phyloP scores from a whole-genome alignment of 306 rosid species.

The Trifolium fragiferum region DNA sequence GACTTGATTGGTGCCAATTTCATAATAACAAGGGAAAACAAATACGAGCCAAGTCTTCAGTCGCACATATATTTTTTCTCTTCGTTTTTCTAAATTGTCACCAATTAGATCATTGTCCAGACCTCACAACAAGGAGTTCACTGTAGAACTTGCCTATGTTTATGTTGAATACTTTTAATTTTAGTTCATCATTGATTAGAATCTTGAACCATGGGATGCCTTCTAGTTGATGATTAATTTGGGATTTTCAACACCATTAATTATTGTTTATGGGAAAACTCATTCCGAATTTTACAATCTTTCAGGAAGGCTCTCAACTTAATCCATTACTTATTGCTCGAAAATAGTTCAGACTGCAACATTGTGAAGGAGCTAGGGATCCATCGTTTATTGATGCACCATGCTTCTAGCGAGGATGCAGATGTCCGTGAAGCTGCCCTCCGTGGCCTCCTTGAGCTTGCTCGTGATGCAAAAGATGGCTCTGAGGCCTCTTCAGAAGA shows the following conservation, averaged over 20 bases:
- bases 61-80: too few species aligned
- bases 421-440: constrained; percentile 93
- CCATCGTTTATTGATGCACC: constrained; percentile 75
- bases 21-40: too few species aligned
- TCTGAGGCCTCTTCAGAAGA: constrained; percentile 46
- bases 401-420: constrained; percentile 71
- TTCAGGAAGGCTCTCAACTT: constrained; percentile 93
- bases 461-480: constrained; percentile 46
- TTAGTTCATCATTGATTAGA: not conserved
- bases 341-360: constrained; percentile 70
- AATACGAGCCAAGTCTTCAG: too few species aligned
- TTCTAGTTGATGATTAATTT: not conserved
- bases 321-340: constrained; percentile 75
- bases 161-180: not conserved
- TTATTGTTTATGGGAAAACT: not conserved
- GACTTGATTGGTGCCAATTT: too few species aligned
- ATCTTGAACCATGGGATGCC: not conserved
- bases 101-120: too few species aligned
- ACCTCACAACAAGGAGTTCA: too few species aligned
- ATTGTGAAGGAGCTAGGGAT: constrained; percentile 68
- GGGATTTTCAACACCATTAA: not conserved
- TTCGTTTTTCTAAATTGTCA: too few species aligned
- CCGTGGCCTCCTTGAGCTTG: constrained; percentile 69
- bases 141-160: too few species aligned
- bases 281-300: constrained; percentile 18